These are phyloP conservation scores for Colletotrichum agaves DNA, from an alignment of 2,329 filamentous ascomycete species.

Conservation along the genomic window DNA sequence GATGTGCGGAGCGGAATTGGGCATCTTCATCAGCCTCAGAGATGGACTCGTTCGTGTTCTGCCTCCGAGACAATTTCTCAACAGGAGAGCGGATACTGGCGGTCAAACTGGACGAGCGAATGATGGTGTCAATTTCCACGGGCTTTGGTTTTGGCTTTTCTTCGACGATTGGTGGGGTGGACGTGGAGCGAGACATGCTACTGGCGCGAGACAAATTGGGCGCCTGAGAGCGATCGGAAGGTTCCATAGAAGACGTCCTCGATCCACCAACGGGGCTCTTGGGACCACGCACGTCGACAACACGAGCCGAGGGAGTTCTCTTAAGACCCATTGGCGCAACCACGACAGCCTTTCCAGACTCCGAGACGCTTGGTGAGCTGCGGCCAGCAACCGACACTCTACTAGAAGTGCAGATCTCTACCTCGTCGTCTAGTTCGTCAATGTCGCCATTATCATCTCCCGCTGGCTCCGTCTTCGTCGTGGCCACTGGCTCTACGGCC, in stretches of 20 bases:
- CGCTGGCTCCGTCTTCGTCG: conserved; percentile 32
- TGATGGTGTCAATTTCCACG: conserved; percentile 38
- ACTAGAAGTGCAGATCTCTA: conserved; percentile 66
- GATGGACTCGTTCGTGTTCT: conserved; percentile 49
- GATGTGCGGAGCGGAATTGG: conserved; percentile 35
- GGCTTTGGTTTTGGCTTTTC: conserved; percentile 45
- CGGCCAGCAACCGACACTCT: conserved; percentile 65
- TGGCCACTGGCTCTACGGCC: neutral
- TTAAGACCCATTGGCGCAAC: conserved; percentile 51
- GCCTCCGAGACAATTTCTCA: conserved; percentile 45
- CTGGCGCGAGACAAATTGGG: conserved; percentile 54
- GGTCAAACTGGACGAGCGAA: conserved; percentile 35
- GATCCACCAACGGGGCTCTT: conserved; percentile 61
- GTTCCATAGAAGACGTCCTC: conserved; percentile 60
- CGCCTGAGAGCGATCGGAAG: conserved; percentile 54
- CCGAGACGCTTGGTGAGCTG: conserved; percentile 60
- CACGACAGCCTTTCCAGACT: conserved; percentile 54
- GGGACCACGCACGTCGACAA: conserved; percentile 66
- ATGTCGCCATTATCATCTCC: conserved; percentile 59
- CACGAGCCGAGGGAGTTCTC: conserved; percentile 63
- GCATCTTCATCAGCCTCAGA: conserved; percentile 56
- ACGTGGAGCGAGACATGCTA: conserved; percentile 48
- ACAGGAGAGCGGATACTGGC: conserved; percentile 46
- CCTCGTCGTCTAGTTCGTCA: conserved; percentile 61
- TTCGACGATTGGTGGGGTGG: conserved; percentile 55